Percentiles rank a stretch among this genome's conserved stretches.
Conservation (phyloP, 2,329 filamentous ascomycete species). For the Diaporthe vexans region DNA sequence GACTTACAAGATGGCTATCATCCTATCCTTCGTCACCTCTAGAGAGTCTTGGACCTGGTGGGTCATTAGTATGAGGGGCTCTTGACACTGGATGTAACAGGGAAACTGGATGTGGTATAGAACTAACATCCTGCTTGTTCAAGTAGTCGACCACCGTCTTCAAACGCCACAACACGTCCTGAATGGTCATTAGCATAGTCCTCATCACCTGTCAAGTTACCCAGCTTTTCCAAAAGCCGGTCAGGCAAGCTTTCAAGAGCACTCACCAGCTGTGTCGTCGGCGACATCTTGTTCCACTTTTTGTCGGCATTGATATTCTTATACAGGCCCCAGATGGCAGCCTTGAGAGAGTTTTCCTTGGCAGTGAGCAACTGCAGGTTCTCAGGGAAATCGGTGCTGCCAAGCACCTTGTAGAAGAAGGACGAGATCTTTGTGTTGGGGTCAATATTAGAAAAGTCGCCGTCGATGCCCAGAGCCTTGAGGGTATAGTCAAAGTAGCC, state of each 20-base stretch:
- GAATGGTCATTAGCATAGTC: not conserved
- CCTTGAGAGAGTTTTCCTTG: not conserved
- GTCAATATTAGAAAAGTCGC: conserved; percentile 1
- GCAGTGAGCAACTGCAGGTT: not conserved
- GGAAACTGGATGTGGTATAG: not conserved
- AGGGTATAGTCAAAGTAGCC: not conserved
- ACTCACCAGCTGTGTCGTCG: not conserved
- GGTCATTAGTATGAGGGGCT: not conserved
- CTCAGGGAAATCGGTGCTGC: not conserved
- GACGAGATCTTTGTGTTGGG: not conserved
- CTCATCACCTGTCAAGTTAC: not conserved
- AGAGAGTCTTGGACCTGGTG: not conserved
- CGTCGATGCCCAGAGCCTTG: not conserved
- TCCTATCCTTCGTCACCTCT: not conserved
- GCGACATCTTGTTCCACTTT: conserved; percentile 1
- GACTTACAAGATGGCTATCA: not conserved
- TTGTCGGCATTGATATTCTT: conserved; percentile 1
- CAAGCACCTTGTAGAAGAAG: not conserved
- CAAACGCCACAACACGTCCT: not conserved
- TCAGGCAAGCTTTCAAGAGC: not conserved
- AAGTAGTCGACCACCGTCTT: not conserved
- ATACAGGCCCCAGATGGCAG: not conserved
- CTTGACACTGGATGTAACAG: not conserved
- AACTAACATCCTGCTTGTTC: not conserved
- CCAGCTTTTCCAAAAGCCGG: not conserved